phyloP scores from a whole-genome alignment of 1,284 basidiomycete genomes.

The Veloporphyrellus conicus region DNA sequence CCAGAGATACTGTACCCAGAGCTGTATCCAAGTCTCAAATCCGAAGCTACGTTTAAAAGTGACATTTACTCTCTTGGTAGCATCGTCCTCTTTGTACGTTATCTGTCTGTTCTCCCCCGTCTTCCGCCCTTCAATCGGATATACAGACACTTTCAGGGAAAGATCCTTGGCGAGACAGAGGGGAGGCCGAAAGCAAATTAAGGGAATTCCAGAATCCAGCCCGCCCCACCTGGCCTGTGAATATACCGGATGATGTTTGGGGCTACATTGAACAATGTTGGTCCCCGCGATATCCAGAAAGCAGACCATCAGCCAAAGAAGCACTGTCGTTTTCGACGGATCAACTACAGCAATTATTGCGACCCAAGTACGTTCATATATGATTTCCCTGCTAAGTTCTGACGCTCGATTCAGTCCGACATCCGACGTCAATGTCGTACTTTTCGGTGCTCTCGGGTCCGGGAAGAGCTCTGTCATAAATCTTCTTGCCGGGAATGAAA shows the following conservation, averaged over 20 bases:
- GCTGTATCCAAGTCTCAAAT: too few relatives aligned
- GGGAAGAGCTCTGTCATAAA: not conserved
- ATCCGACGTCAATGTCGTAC: not conserved
- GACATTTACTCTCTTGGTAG: too few relatives aligned
- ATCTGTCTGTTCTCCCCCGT: not conserved
- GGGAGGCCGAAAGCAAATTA: not conserved
- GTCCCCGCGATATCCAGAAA: not conserved
- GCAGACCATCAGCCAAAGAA: slow-evolving; percentile 1
- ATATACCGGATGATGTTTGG: slow-evolving; percentile 3
- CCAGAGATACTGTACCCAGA: too few relatives aligned
- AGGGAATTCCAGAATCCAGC: slow-evolving; percentile 1
- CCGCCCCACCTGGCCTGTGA: not conserved
- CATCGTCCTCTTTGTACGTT: slow-evolving; percentile 2
- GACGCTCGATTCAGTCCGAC: not conserved
- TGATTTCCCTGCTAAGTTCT: not conserved
- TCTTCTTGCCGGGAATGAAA: slow-evolving; percentile 2
- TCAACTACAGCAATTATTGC: not conserved
- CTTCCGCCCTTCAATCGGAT: not conserved
- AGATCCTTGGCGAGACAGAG: not conserved
- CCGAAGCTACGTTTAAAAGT: too few relatives aligned
- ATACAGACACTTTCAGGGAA: slow-evolving; percentile 2
- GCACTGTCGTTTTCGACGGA: not conserved
- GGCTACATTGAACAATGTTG: slow-evolving; percentile 6
- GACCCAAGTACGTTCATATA: not conserved
- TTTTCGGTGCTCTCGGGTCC: not conserved